phyloP scores from a whole-genome alignment of 1,139 yeast genomes.

The Nakaseomyces nivariensis region DNA sequence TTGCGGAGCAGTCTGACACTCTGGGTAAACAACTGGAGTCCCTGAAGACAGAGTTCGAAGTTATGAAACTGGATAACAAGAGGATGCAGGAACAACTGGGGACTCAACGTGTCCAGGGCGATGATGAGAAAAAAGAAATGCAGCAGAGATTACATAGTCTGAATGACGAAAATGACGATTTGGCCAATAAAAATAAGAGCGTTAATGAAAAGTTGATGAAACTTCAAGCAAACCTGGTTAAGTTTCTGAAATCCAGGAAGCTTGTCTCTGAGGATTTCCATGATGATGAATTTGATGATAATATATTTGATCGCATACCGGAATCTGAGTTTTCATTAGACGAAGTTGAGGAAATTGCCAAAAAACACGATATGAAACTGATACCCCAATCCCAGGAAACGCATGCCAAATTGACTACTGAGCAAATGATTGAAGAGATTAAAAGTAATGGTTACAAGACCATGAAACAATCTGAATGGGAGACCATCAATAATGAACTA shows the following conservation, averaged over 20 bases:
- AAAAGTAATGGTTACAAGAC: not conserved
- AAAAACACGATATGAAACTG: not conserved
- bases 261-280: not conserved
- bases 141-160: conserved; percentile 44
- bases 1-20: conserved; percentile 23
- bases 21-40: conserved; percentile 24
- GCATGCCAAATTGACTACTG: not conserved
- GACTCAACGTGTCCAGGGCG: conserved; percentile 31
- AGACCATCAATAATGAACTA: not conserved
- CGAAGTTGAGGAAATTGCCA: not conserved
- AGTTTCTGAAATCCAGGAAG: conserved; percentile 50
- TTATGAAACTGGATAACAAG: conserved; percentile 35
- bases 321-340: not conserved
- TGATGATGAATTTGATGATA: not conserved
- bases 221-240: not conserved
- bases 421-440: not conserved
- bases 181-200: conserved; percentile 13
- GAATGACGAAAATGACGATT: conserved; percentile 49
- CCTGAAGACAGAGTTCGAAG: conserved; percentile 42
- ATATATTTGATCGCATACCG: not conserved
- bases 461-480: not conserved
- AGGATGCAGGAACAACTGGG: conserved; percentile 34
- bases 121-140: conserved; percentile 38
- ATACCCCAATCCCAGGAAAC: not conserved
- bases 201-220: not conserved